Evolutionary conservation across 331 rosid genomes (phyloP), one percentile per base, ranked within the genome.

Genomic region (Ulmus americana): DNA sequence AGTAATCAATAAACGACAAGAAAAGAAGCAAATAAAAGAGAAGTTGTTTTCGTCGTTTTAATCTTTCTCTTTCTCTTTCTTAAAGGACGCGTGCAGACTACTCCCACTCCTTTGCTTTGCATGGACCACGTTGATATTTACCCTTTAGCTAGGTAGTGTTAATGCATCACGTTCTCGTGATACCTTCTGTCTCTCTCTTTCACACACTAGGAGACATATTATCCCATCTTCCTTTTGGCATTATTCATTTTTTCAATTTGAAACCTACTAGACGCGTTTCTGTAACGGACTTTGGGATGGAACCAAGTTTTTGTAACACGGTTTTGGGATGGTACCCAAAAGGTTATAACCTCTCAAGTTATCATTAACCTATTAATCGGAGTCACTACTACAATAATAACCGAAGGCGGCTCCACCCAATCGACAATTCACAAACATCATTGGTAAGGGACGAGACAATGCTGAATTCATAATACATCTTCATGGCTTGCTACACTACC

Each of bases 41-140:
- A 59, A 51, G 68, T 57, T 38, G 57, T 42, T 20, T 69, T 56
- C 71, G 49, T 49, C 45, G 68, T 63, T 38, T 58, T 63, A 68
- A 55, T 39, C 42, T 62, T 15, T 41, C 52, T 58, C 56, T 63
- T 14, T 73, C 16, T 20, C 22, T 28, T 28, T 28, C 64, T 48
- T 39, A 22, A 18, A 69, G 45, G 74, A 63, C 70, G 73, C 73
- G 66, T 70, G 73, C 70, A 52, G 15, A 64, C n/a, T 39, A 61
- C 57, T 61, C 54, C 60, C 45, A 7, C 68, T 35, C 45, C 44
- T 55, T 16, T 15, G 41, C 14, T 13, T 50, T 70, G 65, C 66
- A 71, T 72, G 64, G 81, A 70, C 77, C 77, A 58, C 68, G 48
- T 63, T 72, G 71, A 67, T 66, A 39, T 71, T 71, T 57, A 7